Percentiles rank a stretch among this genome's conserved stretches.
Conservation (phyloP, 2,329 filamentous ascomycete species). For the Hysterium pulicare region DNA sequence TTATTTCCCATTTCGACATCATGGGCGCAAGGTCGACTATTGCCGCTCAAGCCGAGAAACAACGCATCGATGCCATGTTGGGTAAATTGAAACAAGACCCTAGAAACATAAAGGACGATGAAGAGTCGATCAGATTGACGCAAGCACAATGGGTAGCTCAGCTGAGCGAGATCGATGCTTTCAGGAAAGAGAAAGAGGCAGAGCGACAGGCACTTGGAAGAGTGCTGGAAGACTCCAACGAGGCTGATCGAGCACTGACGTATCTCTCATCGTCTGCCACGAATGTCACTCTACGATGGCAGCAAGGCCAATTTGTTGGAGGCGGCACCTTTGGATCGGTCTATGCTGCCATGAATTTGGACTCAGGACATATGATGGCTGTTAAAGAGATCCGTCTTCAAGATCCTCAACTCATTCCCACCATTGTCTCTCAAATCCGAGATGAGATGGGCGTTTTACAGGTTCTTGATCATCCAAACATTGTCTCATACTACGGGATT, state of each 20-base stretch:
- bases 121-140: conserved; percentile 75
- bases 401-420: conserved; percentile 92
- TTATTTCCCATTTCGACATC: conserved; percentile 98
- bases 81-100: conserved; percentile 77
- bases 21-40: conserved; percentile 94
- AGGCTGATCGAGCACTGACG: conserved; percentile 90
- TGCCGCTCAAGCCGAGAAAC: conserved; percentile 90
- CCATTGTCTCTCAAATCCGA: conserved; percentile 87
- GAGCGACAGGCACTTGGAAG: conserved; percentile 85
- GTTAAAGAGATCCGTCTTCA: conserved; percentile 98
- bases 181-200: conserved; percentile 72
- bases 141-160: conserved; percentile 71
- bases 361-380: conserved; percentile 94
- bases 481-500: conserved; percentile 96
- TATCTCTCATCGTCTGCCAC: conserved; percentile 91
- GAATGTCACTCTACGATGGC: conserved; percentile 94
- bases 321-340: conserved; percentile 97
- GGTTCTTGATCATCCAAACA: conserved; percentile 93
- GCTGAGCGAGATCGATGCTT: conserved; percentile 72
- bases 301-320: conserved; percentile 97
- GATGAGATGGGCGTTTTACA: conserved; percentile 98
- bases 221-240: conserved; percentile 90
- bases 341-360: conserved; percentile 94
- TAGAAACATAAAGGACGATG: conserved; percentile 70
- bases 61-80: conserved; percentile 75